Conservation (phyloP, 2,329 filamentous ascomycete genomes). For the Trichoderma oligosporum region DNA sequence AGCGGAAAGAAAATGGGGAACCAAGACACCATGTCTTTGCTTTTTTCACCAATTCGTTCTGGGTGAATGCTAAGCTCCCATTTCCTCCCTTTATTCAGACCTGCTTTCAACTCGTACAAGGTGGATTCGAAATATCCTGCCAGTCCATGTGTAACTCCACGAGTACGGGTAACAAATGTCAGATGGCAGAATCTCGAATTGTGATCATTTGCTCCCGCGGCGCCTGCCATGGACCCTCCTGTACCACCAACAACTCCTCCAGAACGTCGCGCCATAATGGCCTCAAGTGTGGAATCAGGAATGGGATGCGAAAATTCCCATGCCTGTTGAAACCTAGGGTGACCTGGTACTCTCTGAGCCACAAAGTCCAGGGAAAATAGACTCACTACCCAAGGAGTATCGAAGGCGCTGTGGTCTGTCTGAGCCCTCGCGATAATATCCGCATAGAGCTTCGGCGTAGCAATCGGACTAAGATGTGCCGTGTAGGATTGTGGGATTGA, state of each 20-base stretch:
- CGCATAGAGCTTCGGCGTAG: slow-evolving; percentile 77
- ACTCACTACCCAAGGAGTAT: slow-evolving; percentile 93
- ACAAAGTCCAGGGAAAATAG: slow-evolving; percentile 87
- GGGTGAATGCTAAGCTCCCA: slow-evolving; percentile 92
- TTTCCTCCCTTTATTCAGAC: slow-evolving; percentile 41
- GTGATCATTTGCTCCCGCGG: slow-evolving; percentile 83
- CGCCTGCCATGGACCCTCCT: slow-evolving; percentile 68
- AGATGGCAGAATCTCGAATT: slow-evolving; percentile 78
- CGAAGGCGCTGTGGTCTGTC: slow-evolving; percentile 68
- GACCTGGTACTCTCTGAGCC: slow-evolving; percentile 58
- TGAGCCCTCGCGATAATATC: slow-evolving; percentile 65
- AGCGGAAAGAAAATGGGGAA: slow-evolving; percentile 98
- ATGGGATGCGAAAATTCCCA: slow-evolving; percentile 81
- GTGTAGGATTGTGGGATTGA: slow-evolving; percentile 93
- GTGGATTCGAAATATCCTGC: slow-evolving; percentile 96
- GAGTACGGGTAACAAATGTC: slow-evolving; percentile 71
- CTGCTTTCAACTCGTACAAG: slow-evolving; percentile 63
- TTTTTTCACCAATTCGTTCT: slow-evolving; percentile 86
- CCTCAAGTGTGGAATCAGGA: slow-evolving; percentile 52
- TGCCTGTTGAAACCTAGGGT: slow-evolving; percentile 64
- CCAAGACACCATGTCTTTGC: slow-evolving; percentile 98
- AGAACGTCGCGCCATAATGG: slow-evolving; percentile 54
- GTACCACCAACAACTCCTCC: slow-evolving; percentile 65
- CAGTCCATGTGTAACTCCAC: slow-evolving; percentile 84
- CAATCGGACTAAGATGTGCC: slow-evolving; percentile 87